Evolutionary conservation across 2,329 filamentous ascomycete genomes (phyloP), one percentile per base, ranked within the genome.

Genomic region (Penicillium fuscoglaucum): DNA sequence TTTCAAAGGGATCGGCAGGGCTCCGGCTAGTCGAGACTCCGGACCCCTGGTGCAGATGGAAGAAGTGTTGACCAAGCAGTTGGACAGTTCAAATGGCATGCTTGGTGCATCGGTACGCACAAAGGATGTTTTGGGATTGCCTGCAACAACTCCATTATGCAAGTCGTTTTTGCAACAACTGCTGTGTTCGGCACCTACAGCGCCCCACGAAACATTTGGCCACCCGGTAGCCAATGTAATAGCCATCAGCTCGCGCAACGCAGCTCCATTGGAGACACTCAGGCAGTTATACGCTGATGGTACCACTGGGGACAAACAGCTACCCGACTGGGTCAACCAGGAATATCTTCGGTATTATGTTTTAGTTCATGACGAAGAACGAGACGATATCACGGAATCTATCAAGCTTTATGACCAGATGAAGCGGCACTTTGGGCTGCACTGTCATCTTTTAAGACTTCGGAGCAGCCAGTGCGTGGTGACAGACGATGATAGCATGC

Each of bases 331-430:
- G 90, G 90, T 97, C 0, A 88, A 96, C 70, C 88, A 90, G 31
- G 92, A 98, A 61, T 99, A 95, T 73, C 80, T 99, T 63, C 86
- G 95, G 62, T 99, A 99, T 75, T 99, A 99, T 75, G 90, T 99
- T 17, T 81, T 99, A 43, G 89, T 99, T 19, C 95, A 99, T 69
- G 95, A 99, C 67, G 96, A 99, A 76, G 95, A 99, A 71, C 87
- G 87, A 61, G 93, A 96, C 70, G 93, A 99, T 72, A 96, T 98
- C 61, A 86, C 86, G 39, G 90, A 92, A 75, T 96, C 93, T 13
- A 93, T 93, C 74, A 85, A 87, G 19, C 81, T 98, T 29, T 99
- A 96, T 74, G 95, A 99, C 67, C 91, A 97, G 74, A 99, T 99
- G 96, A 99, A 98, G 77, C 87, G 95, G n/a, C 91, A 97, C 76